Percentiles rank a stretch among this genome's conserved stretches.
phyloP scores from a whole-genome alignment of 1,284 basidiomycete species.

The Pseudozyma sp. region DNA sequence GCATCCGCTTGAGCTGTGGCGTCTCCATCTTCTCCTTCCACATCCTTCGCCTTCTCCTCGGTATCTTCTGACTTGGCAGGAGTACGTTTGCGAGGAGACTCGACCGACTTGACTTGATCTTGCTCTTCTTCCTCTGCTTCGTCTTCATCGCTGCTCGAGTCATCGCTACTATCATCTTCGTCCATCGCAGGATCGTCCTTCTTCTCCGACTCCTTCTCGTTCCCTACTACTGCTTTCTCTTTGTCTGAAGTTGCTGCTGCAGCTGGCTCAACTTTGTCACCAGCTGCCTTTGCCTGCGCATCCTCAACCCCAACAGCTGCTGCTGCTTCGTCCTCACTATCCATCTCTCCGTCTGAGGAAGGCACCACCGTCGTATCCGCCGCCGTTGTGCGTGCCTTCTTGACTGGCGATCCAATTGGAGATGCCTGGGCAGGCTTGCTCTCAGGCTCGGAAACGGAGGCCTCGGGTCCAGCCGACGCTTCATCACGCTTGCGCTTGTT shows the following conservation, averaged over 20 bases:
- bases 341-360: conserved; percentile 30
- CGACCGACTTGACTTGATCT: conserved; percentile 35
- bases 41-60: neutral
- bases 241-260: neutral
- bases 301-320: conserved; percentile 29
- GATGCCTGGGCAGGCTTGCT: neutral
- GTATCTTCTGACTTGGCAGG: conserved; percentile 6
- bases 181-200: conserved; percentile 16
- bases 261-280: conserved; percentile 3
- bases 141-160: conserved; percentile 3
- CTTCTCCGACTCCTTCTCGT: conserved; percentile 3
- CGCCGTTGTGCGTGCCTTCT: conserved; percentile 25
- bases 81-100: conserved; percentile 15
- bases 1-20: neutral
- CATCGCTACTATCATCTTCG: conserved; percentile 9
- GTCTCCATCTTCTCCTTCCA: too few species aligned
- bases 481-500: conserved; percentile 37
- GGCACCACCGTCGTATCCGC: conserved; percentile 7
- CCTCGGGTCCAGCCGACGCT: neutral
- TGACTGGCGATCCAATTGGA: conserved; percentile 14
- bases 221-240: conserved; percentile 9
- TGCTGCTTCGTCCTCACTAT: conserved; percentile 45
- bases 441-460: neutral
- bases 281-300: conserved; percentile 3
- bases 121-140: conserved; percentile 33